A percentile compares a stretch with the other conserved stretches of the same genome.
Evolutionary conservation across 139 green algal genomes (phyloP).

Genomic region (Chlamydomonas incerta): DNA sequence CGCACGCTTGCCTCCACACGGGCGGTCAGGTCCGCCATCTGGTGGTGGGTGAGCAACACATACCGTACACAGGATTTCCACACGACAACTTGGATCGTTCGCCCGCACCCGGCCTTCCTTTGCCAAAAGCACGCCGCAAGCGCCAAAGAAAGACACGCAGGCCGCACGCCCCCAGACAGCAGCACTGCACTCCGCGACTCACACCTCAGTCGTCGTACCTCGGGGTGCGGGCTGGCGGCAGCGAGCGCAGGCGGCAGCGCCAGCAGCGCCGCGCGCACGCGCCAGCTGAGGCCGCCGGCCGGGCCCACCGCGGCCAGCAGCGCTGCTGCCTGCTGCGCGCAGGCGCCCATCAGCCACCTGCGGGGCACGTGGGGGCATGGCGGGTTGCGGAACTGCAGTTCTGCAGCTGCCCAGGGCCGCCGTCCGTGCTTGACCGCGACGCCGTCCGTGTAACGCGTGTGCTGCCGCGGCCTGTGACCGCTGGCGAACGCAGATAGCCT

Average conservation of each 20-base stretch:
- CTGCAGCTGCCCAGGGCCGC: no score
- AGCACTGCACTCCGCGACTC: no score
- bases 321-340: background rate
- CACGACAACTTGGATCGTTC: no score
- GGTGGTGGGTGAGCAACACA: no score
- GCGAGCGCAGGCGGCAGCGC: slow-evolving; percentile 10
- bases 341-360: slow-evolving; percentile 27
- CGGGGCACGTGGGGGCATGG: no score
- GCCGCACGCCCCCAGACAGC: no score
- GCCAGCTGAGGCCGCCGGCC: background rate
- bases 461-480: background rate
- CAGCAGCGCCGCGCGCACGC: slow-evolving; percentile 16
- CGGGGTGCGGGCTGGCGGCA: background rate
- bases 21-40: slow-evolving; percentile 7
- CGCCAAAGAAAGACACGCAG: no score
- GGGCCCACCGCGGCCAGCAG: background rate
- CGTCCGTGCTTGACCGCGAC: background rate
- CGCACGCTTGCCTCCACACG: slow-evolving; percentile 10
- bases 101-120: no score
- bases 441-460: background rate
- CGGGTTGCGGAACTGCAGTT: background rate
- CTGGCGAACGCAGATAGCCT: no score
- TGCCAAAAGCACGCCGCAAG: no score
- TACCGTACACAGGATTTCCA: no score
- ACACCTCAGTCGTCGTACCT: no score